A percentile compares a stretch with the other conserved stretches of the same genome.
These are phyloP conservation scores for Thielaviopsis populi DNA, from an alignment of 2,329 filamentous ascomycete genomes.

Conservation along the genomic window DNA sequence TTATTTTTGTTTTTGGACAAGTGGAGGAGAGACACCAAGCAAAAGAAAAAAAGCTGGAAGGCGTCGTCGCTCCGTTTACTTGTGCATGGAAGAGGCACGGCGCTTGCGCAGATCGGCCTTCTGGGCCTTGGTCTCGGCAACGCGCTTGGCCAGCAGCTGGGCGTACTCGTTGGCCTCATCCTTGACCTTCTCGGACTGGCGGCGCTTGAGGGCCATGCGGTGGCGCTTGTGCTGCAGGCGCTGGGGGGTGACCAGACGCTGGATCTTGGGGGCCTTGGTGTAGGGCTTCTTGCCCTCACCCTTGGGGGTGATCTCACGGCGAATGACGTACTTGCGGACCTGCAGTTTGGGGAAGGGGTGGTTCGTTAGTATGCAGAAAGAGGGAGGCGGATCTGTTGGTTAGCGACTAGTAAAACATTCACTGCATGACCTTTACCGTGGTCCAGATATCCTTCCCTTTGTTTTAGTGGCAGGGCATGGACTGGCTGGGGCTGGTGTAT, in stretches of 20 bases:
- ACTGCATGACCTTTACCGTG: slow-evolving; percentile 14
- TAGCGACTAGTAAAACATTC: slow-evolving; percentile 22
- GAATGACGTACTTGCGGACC: slow-evolving; percentile 99
- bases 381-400: slow-evolving; percentile 18
- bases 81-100: slow-evolving; percentile 87
- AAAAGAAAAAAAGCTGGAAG: not conserved
- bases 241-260: slow-evolving; percentile 98
- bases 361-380: slow-evolving; percentile 12
- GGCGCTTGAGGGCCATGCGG: slow-evolving; percentile 94
- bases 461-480: not conserved
- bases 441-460: slow-evolving; percentile 1
- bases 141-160: slow-evolving; percentile 90
- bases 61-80: slow-evolving; percentile 40
- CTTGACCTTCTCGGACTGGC: slow-evolving; percentile 91
- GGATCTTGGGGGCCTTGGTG: slow-evolving; percentile 99
- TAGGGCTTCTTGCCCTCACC: slow-evolving; percentile 94
- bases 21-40: not conserved
- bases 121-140: slow-evolving; percentile 86
- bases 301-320: slow-evolving; percentile 94
- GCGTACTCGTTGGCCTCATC: slow-evolving; percentile 98
- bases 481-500: slow-evolving; percentile 5
- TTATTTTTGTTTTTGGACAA: slow-evolving; percentile 13
- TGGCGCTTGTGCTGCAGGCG: slow-evolving; percentile 99
- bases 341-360: slow-evolving; percentile 29
- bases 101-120: slow-evolving; percentile 94